Evolutionary conservation across 208 protist species (phyloP), one percentile per base, ranked within the genome.

Genomic region (Trypanosoma cruzi): DNA sequence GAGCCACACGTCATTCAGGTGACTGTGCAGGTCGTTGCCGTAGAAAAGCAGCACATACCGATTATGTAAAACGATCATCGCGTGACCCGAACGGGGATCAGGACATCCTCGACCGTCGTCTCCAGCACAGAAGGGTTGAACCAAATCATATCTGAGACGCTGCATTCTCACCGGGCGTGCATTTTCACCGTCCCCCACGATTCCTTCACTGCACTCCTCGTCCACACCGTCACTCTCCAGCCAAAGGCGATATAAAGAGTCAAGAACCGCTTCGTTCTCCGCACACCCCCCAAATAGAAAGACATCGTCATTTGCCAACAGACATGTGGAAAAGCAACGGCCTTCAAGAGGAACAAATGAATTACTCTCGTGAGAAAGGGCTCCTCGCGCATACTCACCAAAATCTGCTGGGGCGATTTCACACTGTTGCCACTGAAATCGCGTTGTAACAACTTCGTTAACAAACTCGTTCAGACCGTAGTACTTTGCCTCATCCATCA

Each of bases 401-500:
- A 50, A 44, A 36, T 44, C 29, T 7, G 54, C 7, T 31, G 59
- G 68, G 10, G 34, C 32, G 20, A 74, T 28, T 34, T 67, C 31
- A 52, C 68, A 74, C 18, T 74, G 26, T 13, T 54, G 52, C 71
- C 71, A 76, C 32, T 68, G 44, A 36, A 52, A 59, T 11, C 44
- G 71, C 40, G 37, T 58, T 10, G 42, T 37, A 1, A 42, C 4
- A 32, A 76, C 37, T 37, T 70, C 64, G 4, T 44, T 11, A 20
- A 68, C 34, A 2, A 76, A 29, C 44, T 65, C 56, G 52, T 76
- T 70, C 18, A 76, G 22, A 36, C 71, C 71, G 31, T 76, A 76
- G 48, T 67, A 76, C 11, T 42, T 16, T 55, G 71, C 71, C 56
- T 76, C 71, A n/a, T 76, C 63, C 37, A 71, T 48, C n/a, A 76